These are phyloP conservation scores for Pulveroboletus sp. DNA, from an alignment of 768 basidiomycete species.

Conservation along the genomic window DNA sequence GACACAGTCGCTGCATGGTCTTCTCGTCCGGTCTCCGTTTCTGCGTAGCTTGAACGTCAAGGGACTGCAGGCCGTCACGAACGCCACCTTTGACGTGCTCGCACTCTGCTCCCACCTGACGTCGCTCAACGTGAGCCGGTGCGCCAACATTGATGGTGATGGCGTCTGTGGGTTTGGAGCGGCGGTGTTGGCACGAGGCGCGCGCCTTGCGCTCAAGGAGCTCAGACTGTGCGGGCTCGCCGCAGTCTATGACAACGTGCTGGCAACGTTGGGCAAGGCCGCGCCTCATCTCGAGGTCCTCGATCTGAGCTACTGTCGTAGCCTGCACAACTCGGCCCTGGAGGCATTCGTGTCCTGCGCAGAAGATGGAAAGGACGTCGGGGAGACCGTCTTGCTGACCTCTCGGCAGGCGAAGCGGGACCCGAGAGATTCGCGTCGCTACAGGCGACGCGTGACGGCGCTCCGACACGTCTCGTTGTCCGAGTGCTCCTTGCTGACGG, in stretches of 20 bases:
- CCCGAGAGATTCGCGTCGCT: slow-evolving; percentile 42
- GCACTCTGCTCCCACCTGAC: slow-evolving; percentile 53
- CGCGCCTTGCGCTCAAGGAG: slow-evolving; percentile 52
- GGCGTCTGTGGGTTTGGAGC: slow-evolving; percentile 52
- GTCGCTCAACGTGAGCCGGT: slow-evolving; percentile 68
- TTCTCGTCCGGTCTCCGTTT: slow-evolving; percentile 61
- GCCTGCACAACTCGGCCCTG: slow-evolving; percentile 70
- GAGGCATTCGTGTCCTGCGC: slow-evolving; percentile 66
- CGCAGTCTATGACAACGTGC: slow-evolving; percentile 52
- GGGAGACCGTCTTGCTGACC: slow-evolving; percentile 49
- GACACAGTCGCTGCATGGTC: slow-evolving; percentile 61
- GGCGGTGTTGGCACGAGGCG: slow-evolving; percentile 42
- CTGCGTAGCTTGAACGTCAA: slow-evolving; percentile 59
- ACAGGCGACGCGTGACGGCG: slow-evolving; percentile 58
- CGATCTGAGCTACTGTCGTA: slow-evolving; percentile 70
- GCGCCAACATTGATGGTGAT: slow-evolving; percentile 59
- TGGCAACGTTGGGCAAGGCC: slow-evolving; percentile 63
- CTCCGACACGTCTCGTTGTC: slow-evolving; percentile 76
- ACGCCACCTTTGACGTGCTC: slow-evolving; percentile 69
- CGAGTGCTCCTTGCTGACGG: slow-evolving; percentile 65
- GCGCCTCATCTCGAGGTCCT: slow-evolving; percentile 73
- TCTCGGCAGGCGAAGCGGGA: slow-evolving; percentile 66
- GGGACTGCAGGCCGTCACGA: slow-evolving; percentile 65
- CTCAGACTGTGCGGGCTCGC: slow-evolving; percentile 68
- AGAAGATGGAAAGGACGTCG: slow-evolving; percentile 18